Evolutionary conservation across 129 eudicot genomes (phyloP), one percentile per base, ranked within the genome.

Genomic region (Scalesia atractyloides): DNA sequence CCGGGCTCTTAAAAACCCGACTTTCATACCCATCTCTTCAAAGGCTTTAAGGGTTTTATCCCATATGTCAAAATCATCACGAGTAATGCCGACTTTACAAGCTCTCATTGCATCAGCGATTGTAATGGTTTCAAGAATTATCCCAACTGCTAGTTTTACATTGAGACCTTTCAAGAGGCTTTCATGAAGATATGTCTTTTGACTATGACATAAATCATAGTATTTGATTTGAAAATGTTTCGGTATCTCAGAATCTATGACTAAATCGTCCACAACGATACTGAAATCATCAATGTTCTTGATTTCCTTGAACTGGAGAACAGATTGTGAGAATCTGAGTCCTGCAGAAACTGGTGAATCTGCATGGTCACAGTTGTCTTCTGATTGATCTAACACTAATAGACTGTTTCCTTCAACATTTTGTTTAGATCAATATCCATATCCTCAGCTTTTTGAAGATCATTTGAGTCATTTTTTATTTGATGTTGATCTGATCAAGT

Each of bases 1-100:
- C 51, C 88, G 53, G 1, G 60, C 81, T 47, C 90, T 81, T 60
- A 88, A 51, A 58, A 86, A 91, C 70, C 82, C 84, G 34, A 91
- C 96, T 17, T 56, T 51, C 97, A 88, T 84, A 16, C 97, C 97
- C 19, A 88, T 54, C 50, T 72, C 80, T 81, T 91, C 96, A 46
- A 91, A 91, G 17, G 84, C 82, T 67, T 86, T 76, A 39, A 91
- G 66, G 5, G 91, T 91, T 47, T 61, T 81, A 24, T 91, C 91
- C 90, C 93, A 91, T 4, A 69, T 61, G 44, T 72, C 81, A n/a
- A 91, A 50, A 72, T 81, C 69, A 2, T 83, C 87, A 17, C 69
- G 63, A 9, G 84, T 44, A 7, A 82, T 60, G 16, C 67, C 43
- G 52, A 30, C 62, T 64, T 78, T 78, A 64, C 82, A 81, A 19